phyloP scores from a whole-genome alignment of 1,139 yeast species.

The Pichia sp. region DNA sequence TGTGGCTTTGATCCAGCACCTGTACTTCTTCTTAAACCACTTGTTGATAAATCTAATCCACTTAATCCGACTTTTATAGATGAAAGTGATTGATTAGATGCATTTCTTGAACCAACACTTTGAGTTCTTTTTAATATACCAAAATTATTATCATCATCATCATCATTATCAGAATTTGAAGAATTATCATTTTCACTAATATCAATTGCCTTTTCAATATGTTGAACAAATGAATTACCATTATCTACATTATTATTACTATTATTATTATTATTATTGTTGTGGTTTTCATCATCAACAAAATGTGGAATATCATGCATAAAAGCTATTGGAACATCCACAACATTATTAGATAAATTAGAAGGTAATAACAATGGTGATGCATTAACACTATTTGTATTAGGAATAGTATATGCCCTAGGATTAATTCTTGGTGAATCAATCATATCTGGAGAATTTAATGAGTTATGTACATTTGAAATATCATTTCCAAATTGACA shows the following conservation, averaged over 20 bases:
- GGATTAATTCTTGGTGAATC: conserved; percentile 2
- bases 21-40: conserved; percentile 25
- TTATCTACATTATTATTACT: no score
- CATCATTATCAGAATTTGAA: not conserved
- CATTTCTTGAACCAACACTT: conserved; percentile 15
- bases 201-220: conserved; percentile 3
- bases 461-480: not conserved
- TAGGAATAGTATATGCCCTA: not conserved
- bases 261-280: no score
- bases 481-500: conserved; percentile 26
- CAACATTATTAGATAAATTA: not conserved
- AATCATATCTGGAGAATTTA: not conserved
- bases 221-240: no score
- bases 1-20: conserved; percentile 29
- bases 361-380: conserved; percentile 9
- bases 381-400: conserved; percentile 2
- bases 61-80: conserved; percentile 28
- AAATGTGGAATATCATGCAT: conserved; percentile 6
- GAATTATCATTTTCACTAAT: no score
- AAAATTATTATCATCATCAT: not conserved
- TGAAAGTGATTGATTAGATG: conserved; percentile 18
- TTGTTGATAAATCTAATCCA: conserved; percentile 26
- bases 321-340: conserved; percentile 7
- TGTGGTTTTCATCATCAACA: not conserved
- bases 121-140: conserved; percentile 18